phyloP scores from a whole-genome alignment of 2,329 filamentous ascomycete species.

The Pseudogymnoascus destructans region DNA sequence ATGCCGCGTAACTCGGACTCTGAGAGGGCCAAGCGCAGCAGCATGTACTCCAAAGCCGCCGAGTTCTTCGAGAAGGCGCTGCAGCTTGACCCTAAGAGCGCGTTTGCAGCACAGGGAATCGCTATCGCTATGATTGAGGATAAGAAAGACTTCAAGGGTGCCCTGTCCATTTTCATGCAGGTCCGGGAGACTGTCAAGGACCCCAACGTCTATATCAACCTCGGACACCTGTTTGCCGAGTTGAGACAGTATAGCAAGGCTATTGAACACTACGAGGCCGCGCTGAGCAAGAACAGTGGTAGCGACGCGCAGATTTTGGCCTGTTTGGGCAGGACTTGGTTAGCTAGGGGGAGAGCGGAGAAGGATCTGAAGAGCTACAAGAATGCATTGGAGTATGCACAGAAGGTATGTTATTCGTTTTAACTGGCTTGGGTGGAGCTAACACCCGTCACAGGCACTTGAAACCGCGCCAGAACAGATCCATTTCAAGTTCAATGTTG shows the following conservation, averaged over 20 bases:
- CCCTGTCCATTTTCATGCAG: slow-evolving; percentile 78
- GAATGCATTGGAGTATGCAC: slow-evolving; percentile 48
- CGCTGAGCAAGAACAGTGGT: slow-evolving; percentile 48
- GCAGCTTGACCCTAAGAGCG: slow-evolving; percentile 87
- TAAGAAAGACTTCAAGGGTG: slow-evolving; percentile 73
- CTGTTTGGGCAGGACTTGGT: slow-evolving; percentile 60
- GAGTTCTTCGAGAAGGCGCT: slow-evolving; percentile 98
- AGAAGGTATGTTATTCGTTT: slow-evolving; percentile 37
- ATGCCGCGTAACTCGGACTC: slow-evolving; percentile 84
- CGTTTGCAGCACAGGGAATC: slow-evolving; percentile 90
- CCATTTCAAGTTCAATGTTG: slow-evolving; percentile 94
- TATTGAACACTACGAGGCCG: slow-evolving; percentile 86
- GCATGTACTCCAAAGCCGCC: slow-evolving; percentile 78
- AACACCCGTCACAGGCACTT: slow-evolving; percentile 43
- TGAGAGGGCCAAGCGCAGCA: slow-evolving; percentile 81
- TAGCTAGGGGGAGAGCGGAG: slow-evolving; percentile 52
- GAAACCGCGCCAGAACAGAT: slow-evolving; percentile 68
- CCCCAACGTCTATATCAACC: slow-evolving; percentile 76
- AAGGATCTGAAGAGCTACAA: slow-evolving; percentile 49
- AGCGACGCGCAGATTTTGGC: slow-evolving; percentile 53
- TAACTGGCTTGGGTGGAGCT: slow-evolving; percentile 16
- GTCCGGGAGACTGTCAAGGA: slow-evolving; percentile 84
- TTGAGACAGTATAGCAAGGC: slow-evolving; percentile 80
- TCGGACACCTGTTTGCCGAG: slow-evolving; percentile 87
- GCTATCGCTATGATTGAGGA: slow-evolving; percentile 91